These are phyloP conservation scores for Solanum stenotomum DNA, from an alignment of 257 asterid genomes.

Conservation along the genomic window DNA sequence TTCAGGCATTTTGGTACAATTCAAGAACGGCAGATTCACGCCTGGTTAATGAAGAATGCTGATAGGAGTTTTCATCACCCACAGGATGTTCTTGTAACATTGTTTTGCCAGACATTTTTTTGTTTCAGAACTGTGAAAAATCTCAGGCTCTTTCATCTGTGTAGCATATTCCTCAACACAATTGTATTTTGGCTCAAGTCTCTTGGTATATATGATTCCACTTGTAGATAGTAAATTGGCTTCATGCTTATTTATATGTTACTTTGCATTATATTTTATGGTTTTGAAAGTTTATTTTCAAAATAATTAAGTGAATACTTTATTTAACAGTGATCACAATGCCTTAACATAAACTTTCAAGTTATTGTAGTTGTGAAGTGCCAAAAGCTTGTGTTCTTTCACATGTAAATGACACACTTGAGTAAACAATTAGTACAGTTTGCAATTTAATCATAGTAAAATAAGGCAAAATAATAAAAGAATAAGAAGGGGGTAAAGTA, in stretches of 20 bases:
- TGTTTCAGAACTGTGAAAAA: background rate
- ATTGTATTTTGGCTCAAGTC: background rate
- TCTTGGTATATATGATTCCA: background rate
- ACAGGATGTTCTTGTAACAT: background rate
- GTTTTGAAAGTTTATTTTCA: background rate
- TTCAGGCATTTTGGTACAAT: background rate
- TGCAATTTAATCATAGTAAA: background rate
- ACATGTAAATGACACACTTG: background rate
- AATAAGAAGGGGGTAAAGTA: background rate
- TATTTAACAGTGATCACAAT: background rate
- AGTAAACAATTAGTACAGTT: background rate
- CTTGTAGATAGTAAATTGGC: background rate
- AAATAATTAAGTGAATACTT: background rate
- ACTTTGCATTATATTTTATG: background rate
- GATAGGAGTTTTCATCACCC: background rate
- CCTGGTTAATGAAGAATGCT: background rate
- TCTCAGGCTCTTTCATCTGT: background rate
- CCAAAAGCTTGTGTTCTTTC: background rate
- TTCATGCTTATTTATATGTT: background rate
- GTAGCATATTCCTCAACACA: background rate
- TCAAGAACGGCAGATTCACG: background rate
- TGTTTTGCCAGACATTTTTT: background rate
- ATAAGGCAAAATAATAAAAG: background rate
- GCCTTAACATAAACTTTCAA: background rate
- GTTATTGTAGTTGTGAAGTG: background rate